phyloP scores from a whole-genome alignment of 176 grass and related monocot species.

The Lolium rigidum region DNA sequence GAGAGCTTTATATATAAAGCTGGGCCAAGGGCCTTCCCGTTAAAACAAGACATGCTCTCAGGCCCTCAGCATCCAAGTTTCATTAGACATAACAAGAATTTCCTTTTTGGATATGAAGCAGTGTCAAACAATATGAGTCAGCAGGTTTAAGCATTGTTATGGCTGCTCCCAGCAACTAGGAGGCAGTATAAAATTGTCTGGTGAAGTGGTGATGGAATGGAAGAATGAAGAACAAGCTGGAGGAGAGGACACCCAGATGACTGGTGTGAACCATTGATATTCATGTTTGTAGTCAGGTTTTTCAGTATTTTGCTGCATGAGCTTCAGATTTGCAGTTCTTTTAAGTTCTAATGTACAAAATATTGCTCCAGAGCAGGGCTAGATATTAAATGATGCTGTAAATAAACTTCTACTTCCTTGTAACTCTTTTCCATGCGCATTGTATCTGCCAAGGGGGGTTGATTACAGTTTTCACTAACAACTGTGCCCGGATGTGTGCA shows the following conservation, averaged over 20 bases:
- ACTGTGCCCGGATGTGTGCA: background rate
- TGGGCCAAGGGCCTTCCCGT: too few relatives aligned
- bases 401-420: background rate
- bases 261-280: background rate
- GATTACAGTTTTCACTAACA: background rate
- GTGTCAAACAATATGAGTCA: background rate
- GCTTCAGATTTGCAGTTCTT: background rate
- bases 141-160: constrained; percentile 22
- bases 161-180: background rate
- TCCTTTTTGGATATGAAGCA: background rate
- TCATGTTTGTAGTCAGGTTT: background rate
- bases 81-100: background rate
- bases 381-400: constrained; percentile 6
- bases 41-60: constrained; percentile 7
- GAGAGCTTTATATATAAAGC: too few relatives aligned
- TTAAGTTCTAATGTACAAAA: too few relatives aligned
- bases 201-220: constrained; percentile 8
- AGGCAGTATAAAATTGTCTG: background rate
- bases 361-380: background rate
- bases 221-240: constrained; percentile 15
- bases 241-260: background rate
- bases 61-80: background rate
- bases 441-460: background rate
- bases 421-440: background rate
- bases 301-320: constrained; percentile 26